Conservation (phyloP, 805 yeast genomes). For the Ogataea chonburiensis region DNA sequence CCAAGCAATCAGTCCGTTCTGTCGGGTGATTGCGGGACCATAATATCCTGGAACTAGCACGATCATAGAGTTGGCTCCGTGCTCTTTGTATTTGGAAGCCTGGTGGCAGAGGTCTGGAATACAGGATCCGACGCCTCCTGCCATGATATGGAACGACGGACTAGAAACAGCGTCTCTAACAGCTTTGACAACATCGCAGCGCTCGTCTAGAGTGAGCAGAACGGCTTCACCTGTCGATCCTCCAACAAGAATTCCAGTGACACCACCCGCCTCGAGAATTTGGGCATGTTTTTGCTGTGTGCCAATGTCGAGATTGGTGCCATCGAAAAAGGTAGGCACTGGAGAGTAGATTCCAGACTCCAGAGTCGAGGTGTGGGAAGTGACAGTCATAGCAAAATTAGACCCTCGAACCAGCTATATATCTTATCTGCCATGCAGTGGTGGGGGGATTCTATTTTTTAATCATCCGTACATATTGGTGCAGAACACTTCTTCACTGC, state of each 20-base stretch:
- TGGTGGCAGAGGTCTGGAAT: conserved; percentile 44
- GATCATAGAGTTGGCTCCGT: conserved; percentile 39
- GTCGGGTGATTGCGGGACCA: conserved; percentile 41
- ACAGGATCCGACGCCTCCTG: conserved; percentile 48
- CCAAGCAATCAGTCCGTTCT: conserved; percentile 47
- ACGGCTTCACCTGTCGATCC: conserved; percentile 60
- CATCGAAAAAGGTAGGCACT: conserved; percentile 52
- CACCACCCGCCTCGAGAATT: conserved; percentile 42
- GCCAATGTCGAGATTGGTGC: conserved; percentile 40
- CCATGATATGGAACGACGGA: conserved; percentile 39
- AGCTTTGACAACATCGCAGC: conserved; percentile 34
- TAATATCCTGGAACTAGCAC: conserved; percentile 50
- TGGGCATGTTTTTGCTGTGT: conserved; percentile 47
- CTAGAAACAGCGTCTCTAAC: conserved; percentile 40
- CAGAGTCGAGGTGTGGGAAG: conserved; percentile 40
- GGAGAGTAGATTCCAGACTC: conserved; percentile 52
- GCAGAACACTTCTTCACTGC: conserved; percentile 46
- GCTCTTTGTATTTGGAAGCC: conserved; percentile 33
- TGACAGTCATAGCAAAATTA: not conserved
- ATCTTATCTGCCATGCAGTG: not conserved
- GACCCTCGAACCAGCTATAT: too few relatives aligned
- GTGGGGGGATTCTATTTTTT: conserved; percentile 9
- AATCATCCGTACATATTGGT: conserved; percentile 44
- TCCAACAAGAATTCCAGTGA: conserved; percentile 45
- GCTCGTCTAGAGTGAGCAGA: conserved; percentile 45